Base-by-base conservation (phyloP, 73 alveolate species). In the Paramecium sexaurelia region DNA sequence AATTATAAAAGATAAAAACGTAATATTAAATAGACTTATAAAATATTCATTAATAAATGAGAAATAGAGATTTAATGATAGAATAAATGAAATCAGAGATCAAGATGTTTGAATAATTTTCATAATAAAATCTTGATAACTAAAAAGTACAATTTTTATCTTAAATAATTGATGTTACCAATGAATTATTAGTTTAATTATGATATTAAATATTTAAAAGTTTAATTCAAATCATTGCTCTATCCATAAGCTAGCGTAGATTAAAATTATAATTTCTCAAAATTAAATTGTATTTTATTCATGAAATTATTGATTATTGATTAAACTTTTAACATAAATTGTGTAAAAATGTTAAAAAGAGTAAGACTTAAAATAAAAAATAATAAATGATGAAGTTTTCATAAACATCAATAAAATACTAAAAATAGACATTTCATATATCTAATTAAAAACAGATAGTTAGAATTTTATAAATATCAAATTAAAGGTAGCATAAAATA, bases 71-170 rank as follows among this genome's bases (percentile, higher is more conserved):
- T 29, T 61, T 13, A 0, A 29, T 61, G 2, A 24, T 61, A 2
- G 47, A 61, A 29, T 32, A 61, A 61, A 61, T 61, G 83, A 61
- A 32, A 61, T 61, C 5, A 61, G 83, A 61, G 43, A 61, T 61
- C 11, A 32, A 10, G 26, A 26, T 61, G 39, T 61, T 61, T 32
- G 39, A 61, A 29, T 15, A 61, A 29, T 22, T 24, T 9, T 61
- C 83, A 3, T 7, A 26, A 29, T 26, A 19, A 11, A 61, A 61
- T 27, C 26, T 61, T 3, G 83, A 61, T 27, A 1, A 61, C n/a
- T 61, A 61, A 61, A 61, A 61, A 61, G 83, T 61, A 29, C 11
- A 61, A 61, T 26, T 22, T 27, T 24, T 61, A 26, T 61, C 83
- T 61, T 13, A 61, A 61, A 61, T 61, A 2, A 61, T 61, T 13